Evolutionary conservation across 371 early-diverging fungal genomes (phyloP).

Genomic region (Circinella umbellata): DNA sequence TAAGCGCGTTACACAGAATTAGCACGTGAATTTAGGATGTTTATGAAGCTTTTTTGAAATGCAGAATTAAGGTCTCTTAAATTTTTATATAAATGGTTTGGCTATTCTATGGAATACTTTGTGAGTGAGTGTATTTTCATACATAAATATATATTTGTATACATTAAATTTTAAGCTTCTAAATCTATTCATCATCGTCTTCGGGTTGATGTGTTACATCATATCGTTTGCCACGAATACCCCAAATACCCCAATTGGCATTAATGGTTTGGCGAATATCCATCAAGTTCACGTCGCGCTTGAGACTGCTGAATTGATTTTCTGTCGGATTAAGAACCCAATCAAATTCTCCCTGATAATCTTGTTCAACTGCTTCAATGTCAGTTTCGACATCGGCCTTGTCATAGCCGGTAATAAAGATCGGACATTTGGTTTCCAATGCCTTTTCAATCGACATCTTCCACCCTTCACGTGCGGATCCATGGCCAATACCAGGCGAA

Average conservation of each 20-base stretch:
- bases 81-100: too few relatives aligned
- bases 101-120: too few relatives aligned
- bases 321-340: conserved; percentile 77
- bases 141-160: too few relatives aligned
- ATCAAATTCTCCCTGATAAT: conserved; percentile 69
- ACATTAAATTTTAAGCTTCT: too few relatives aligned
- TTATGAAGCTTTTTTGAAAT: too few relatives aligned
- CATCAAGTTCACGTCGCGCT: conserved; percentile 75
- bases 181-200: conserved; percentile 28
- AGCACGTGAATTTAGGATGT: not conserved
- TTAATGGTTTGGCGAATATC: conserved; percentile 77
- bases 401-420: conserved; percentile 83
- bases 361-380: conserved; percentile 63
- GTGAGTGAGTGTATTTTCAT: too few relatives aligned
- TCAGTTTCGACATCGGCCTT: conserved; percentile 71
- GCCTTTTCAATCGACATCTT: conserved; percentile 70
- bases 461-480: conserved; percentile 70
- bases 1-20: not conserved
- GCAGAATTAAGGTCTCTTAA: too few relatives aligned
- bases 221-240: conserved; percentile 84
- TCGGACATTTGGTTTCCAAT: conserved; percentile 81
- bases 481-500: conserved; percentile 80
- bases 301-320: conserved; percentile 76
- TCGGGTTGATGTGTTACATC: conserved; percentile 66
- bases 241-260: conserved; percentile 86